These are phyloP conservation scores for Leptographium radiaticola DNA, from an alignment of 2,329 filamentous ascomycete species.

Conservation along the genomic window DNA sequence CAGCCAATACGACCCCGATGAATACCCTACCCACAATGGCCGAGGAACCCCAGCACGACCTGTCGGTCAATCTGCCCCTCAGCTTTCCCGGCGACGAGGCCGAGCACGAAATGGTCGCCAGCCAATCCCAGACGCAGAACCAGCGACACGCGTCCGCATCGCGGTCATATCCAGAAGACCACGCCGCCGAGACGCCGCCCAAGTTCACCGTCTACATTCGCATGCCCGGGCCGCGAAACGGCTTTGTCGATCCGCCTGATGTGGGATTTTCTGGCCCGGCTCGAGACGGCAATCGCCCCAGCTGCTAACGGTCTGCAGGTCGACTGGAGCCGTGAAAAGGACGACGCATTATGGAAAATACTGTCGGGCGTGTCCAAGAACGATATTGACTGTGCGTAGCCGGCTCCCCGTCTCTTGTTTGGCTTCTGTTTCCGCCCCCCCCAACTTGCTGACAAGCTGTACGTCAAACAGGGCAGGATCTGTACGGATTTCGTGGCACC, in stretches of 20 bases:
- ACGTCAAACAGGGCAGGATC: constrained; percentile 52
- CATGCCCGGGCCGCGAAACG: constrained; percentile 74
- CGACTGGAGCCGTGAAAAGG: constrained; percentile 78
- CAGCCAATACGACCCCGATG: too few species aligned
- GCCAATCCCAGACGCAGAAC: background rate
- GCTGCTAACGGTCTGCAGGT: constrained; percentile 38
- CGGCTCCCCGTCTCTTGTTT: background rate
- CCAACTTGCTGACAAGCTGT: background rate
- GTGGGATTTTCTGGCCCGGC: constrained; percentile 36
- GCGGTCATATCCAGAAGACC: background rate
- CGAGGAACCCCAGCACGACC: constrained; percentile 9
- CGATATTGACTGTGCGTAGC: constrained; percentile 67
- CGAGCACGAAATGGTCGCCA: background rate
- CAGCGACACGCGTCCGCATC: background rate
- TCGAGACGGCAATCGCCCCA: too few species aligned
- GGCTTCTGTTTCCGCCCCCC: background rate
- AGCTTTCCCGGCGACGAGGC: constrained; percentile 8
- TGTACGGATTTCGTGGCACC: constrained; percentile 31
- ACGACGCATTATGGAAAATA: constrained; percentile 80
- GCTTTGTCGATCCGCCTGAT: constrained; percentile 81
- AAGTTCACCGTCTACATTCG: constrained; percentile 70
- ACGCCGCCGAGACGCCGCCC: constrained; percentile 20
- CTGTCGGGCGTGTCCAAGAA: constrained; percentile 70
- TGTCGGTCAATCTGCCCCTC: constrained; percentile 8
- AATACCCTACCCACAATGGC: constrained; percentile 3